Base-by-base conservation (phyloP, 2,329 filamentous ascomycete genomes). In the Trichocomaceae sp. region DNA sequence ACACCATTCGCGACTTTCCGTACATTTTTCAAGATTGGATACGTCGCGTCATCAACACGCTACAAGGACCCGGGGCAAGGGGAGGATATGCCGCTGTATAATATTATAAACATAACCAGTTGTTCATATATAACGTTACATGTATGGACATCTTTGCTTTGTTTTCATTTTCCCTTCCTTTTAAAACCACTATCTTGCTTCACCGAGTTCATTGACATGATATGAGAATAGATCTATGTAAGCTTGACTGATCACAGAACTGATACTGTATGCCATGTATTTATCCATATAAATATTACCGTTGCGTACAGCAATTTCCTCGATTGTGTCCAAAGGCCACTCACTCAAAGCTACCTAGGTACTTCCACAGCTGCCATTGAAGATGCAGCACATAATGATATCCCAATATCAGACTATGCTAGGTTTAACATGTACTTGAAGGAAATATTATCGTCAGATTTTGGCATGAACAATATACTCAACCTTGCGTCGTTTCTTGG, bases 81-180 rank as follows among this genome's bases (percentile, higher is more conserved):
- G 92, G 92, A 46, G 93, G 93, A 2, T 99, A 99, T 74, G 95
- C 89, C 66, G 93, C 93, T 46, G 92, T 99, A 61, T 96, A 76
- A 78, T 26, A 26, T 26, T 45, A 57, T 22, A 22, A 47, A 46
- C 17, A 29, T 41, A 41, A 23, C 8, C 20, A 22, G 41, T 42
- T 51, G 33, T 6, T 42, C 15, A 20, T 49, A 47, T 31, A 49
- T 37, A 29, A 9, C 26, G 4, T 26, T 31, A 46, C 33, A 46
- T 31, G 23, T 19, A 46, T 44, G 13, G 26, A 29, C 26, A 6
- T 39, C 8, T 29, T 8, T 29, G 5, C 8, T 29, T 45, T 22
- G n/a, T 15, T 26, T 50, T 31, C 2, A 41, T 29, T 23, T 17
- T 47, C 22, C 17, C 33, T 47, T 9, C 22, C 20, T 22, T 37